Evolutionary conservation across 2,329 filamentous ascomycete species (phyloP), one percentile per base, ranked within the genome.

Genomic region (Claviceps paspali): DNA sequence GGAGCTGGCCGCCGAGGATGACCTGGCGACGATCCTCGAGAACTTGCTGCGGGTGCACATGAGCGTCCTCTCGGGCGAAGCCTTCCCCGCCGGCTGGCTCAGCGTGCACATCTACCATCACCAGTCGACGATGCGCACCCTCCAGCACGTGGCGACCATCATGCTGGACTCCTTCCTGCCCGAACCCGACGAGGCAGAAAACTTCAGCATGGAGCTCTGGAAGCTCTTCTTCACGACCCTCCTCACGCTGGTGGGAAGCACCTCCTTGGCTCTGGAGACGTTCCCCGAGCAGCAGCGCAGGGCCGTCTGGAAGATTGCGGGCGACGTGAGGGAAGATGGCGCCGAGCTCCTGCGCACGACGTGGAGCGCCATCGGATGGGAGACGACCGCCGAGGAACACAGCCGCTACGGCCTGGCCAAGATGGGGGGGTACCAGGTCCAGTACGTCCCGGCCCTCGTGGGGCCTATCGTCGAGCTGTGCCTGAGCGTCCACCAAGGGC

Each of bases 251-350:
- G 84, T 98, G 3, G 83, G 84, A 5, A 95, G 86, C 50, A 78
- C 87, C 26, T 83, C 81, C 0, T 69, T 98, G 15, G 87, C 91
- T 0, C 70, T 98, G 27, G 91, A 98, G 54, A 94, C 87, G 0
- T 96, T 95, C 52, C 86, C 91, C 0, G 92, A 98, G 56, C 91
- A 98, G 60, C 98, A 96, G 62, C 70, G 91, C 32, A 70, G 91
- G 38, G 88, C 91, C 1, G 88, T 96, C 1, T 98, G 92, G 91
- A 98, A 96, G 62, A 95, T 98, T 53, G 91, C 88, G 4, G 91
- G 91, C 5, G 92, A 98, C 59, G 85, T 98, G 35, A 74, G 91
- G 39, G 87, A 96, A 55, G 73, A 85, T 45, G 91, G 92, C 12
- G 88, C 91, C 4, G 82, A 88, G 35, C 66, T 98, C 7, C 64